Conservation (phyloP, 345 rosid genomes). For the Toxicodendron radicans region DNA sequence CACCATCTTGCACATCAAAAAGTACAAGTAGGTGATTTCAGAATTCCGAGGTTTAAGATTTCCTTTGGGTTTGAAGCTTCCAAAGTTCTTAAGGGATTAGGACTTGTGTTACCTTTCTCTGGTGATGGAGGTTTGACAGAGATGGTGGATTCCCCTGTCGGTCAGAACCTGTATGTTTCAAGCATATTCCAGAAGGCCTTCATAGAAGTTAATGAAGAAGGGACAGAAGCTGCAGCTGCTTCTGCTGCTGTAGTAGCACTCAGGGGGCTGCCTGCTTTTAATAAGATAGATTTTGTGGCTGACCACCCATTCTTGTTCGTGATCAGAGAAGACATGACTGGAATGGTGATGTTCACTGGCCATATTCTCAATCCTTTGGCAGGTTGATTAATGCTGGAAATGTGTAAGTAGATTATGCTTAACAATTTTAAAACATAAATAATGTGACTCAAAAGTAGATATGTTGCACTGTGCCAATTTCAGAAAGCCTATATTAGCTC, state of each 20-base stretch:
- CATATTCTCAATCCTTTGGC: slow-evolving; percentile 53
- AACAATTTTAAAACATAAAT: neutral
- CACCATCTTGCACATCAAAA: slow-evolving; percentile 40
- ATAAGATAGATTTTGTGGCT: slow-evolving; percentile 55
- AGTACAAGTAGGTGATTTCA: slow-evolving; percentile 48
- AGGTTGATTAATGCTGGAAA: slow-evolving; percentile 16
- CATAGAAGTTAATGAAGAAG: slow-evolving; percentile 75
- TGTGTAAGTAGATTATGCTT: slow-evolving; percentile 18
- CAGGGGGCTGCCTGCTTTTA: neutral
- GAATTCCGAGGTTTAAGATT: slow-evolving; percentile 61
- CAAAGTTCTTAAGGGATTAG: slow-evolving; percentile 46
- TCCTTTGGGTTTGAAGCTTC: slow-evolving; percentile 62
- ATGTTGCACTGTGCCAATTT: slow-evolving; percentile 5
- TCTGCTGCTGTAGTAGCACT: slow-evolving; percentile 39
- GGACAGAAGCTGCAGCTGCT: slow-evolving; percentile 76
- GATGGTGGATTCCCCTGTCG: slow-evolving; percentile 56
- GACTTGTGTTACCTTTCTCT: slow-evolving; percentile 53
- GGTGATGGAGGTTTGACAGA: slow-evolving; percentile 52
- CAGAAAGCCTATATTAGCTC: too few species aligned
- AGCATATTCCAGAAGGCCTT: slow-evolving; percentile 59
- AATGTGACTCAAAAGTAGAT: neutral
- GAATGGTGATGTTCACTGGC: slow-evolving; percentile 59
- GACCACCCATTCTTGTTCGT: slow-evolving; percentile 73
- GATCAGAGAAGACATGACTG: slow-evolving; percentile 58
- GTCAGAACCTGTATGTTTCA: slow-evolving; percentile 42